Evolutionary conservation across 192 early-diverging fungal species (phyloP).

Genomic region (Dispira parvispora): DNA sequence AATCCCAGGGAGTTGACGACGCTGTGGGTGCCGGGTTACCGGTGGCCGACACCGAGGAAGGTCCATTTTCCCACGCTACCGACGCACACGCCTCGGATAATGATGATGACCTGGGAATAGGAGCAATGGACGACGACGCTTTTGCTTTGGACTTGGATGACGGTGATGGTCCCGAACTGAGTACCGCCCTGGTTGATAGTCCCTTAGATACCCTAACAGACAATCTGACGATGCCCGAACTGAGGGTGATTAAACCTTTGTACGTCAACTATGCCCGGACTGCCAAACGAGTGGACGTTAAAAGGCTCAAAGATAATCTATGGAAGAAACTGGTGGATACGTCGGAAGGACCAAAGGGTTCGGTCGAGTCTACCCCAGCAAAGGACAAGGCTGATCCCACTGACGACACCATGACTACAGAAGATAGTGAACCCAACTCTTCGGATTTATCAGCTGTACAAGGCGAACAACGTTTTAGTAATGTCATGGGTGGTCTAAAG

Average conservation of each 20-base stretch:
- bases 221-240: constrained; percentile 30
- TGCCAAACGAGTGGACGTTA: constrained; percentile 90
- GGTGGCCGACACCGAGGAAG: no score
- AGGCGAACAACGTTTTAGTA: constrained; percentile 52
- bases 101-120: constrained; percentile 13
- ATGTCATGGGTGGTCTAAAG: constrained; percentile 52
- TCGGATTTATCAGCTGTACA: constrained; percentile 16
- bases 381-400: constrained; percentile 12
- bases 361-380: constrained; percentile 7
- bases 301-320: constrained; percentile 89
- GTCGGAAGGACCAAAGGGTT: constrained; percentile 12
- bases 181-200: background rate
- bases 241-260: constrained; percentile 48
- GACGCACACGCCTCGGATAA: constrained; percentile 11
- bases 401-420: background rate
- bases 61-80: background rate
- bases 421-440: constrained; percentile 8
- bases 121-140: background rate
- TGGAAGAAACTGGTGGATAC: constrained; percentile 54
- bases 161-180: constrained; percentile 11
- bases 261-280: constrained; percentile 66
- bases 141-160: constrained; percentile 15
- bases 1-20: no score
- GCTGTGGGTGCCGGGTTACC: no score
- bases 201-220: constrained; percentile 13